Evolutionary conservation across 495 filamentous ascomycete genomes (phyloP), one percentile per base, ranked within the genome.

Genomic region (Xylaria scruposa): DNA sequence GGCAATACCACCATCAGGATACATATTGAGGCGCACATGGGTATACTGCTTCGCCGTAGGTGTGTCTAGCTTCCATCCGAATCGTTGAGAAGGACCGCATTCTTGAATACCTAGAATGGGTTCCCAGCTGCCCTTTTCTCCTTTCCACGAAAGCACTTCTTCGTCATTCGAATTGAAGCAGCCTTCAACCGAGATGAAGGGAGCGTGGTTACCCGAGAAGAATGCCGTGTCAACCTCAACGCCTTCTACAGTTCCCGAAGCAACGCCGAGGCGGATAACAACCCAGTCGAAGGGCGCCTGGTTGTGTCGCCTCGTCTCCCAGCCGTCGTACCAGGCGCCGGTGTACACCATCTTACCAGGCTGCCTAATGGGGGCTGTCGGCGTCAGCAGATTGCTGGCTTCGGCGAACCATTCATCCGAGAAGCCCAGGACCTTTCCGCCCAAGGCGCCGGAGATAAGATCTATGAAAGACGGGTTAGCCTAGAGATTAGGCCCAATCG

Each of bases 241-340:
- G 17, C 94, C 95, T 67, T 89, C 86, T 26, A 97, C 89, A 2
- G 82, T 86, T 10, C 92, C 94, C 8, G 90, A 92, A 12, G 92
- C 88, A 12, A 95, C 92, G 44, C 95, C 95, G 5, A 97, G 89
- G 62, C 86, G 85, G 62, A 97, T 89, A 46, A 95, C 88, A 1
- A 94, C 93, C 90, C 92, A 97, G 81, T 98, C 95, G 73, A 91
- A 93, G 4, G 89, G 87, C 33, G 89, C 85, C 0, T 86, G 81
- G 79, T 98, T 98, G 84, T 97, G 95, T 60, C 95, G 85, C 19
- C 94, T 88, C 2, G 94, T 97, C 80, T 98, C 95, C 95, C 94
- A 97, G 31, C 94, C 94, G 78, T 98, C 94, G 80, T 94, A 97
- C 95, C 95, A 98, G 29, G 93, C 93, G 71, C 94, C 94, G 12